Evolutionary conservation across 441 rosid species (phyloP), one percentile per base, ranked within the genome.

Genomic region (Populus tomentosa): DNA sequence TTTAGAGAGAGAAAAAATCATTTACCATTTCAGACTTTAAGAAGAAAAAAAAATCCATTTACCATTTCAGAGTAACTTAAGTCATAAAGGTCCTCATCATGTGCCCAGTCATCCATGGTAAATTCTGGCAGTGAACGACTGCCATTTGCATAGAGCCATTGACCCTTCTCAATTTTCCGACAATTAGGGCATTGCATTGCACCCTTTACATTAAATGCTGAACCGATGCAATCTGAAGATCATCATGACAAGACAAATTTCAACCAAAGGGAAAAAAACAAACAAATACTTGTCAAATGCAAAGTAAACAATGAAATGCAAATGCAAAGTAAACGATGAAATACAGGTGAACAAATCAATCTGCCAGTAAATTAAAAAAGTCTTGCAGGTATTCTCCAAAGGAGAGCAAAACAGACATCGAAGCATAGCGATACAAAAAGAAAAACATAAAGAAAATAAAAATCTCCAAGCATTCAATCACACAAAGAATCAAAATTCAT

Each of bases 181-280:
- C 99, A 95, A 83, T 95, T 95, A 4, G 99, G 99, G 82, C 99
- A 95, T 79, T 95, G 98, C 99, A 95, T 95, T 72, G 89, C 84
- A 72, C 98, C 99, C 80, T 93, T 95, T 87, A 75, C 81, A 80
- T 93, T 95, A 78, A 95, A 95, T 33, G 98, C 98, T 5, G 99
- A 95, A 80, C 97, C 97, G 73, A 94, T 93, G 81, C 98, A 94
- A 83, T 94, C 98, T 94, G 84, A 81, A 88, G 10, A 10, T 4
- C 24, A 76, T 36, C 78, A 80, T 56, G 64, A 74, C 28, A 77
- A 76, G 79, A 71, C 26, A 68, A 50, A 68, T 59, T 10, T 70
- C 11, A 72, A 74, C 38, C 65, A 59, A 62, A 71, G 70, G 77
- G 56, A n/a, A 67, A 32, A 33, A 62, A 32, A 40, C 18, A 21